Percentiles rank a stretch among this genome's conserved stretches.
Conservation (phyloP, 208 protist species). For the Borovskyia barvae region DNA sequence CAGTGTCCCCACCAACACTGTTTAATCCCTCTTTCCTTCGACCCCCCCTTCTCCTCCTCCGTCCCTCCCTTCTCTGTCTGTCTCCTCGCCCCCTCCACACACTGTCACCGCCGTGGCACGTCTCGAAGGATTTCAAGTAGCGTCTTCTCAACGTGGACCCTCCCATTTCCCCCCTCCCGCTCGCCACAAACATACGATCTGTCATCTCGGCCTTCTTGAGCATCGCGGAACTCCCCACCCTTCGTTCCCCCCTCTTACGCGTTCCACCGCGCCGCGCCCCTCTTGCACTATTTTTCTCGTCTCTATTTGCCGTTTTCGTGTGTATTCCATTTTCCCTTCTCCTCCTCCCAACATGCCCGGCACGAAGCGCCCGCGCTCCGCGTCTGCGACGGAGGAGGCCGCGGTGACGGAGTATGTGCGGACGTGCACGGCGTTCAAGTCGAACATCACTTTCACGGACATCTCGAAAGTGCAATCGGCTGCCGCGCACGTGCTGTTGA, state of each 20-base stretch:
- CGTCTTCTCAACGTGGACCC: too few species aligned
- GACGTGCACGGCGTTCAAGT: slow-evolving; percentile 48
- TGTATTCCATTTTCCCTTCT: background rate
- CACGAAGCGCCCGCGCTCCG: slow-evolving; percentile 33
- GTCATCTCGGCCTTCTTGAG: too few species aligned
- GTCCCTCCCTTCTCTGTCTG: too few species aligned
- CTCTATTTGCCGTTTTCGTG: background rate
- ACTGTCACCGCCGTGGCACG: too few species aligned
- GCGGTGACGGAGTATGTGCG: slow-evolving; percentile 39
- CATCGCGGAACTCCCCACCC: background rate
- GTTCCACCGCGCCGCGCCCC: background rate
- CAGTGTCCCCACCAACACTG: too few species aligned
- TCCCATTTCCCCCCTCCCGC: too few species aligned
- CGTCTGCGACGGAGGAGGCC: slow-evolving; percentile 31
- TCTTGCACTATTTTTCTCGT: background rate
- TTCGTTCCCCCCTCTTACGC: background rate
- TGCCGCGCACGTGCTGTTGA: slow-evolving; percentile 42
- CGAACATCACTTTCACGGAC: slow-evolving; percentile 58
- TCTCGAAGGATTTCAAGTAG: too few species aligned
- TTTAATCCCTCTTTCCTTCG: too few species aligned
- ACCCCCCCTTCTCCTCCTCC: too few species aligned
- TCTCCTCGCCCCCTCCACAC: too few species aligned
- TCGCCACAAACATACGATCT: too few species aligned
- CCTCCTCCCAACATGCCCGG: background rate
- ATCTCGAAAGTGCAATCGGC: slow-evolving; percentile 29